These are phyloP conservation scores for Fallopia convolvulus DNA, from an alignment of 148 eudicot species.

Conservation along the genomic window DNA sequence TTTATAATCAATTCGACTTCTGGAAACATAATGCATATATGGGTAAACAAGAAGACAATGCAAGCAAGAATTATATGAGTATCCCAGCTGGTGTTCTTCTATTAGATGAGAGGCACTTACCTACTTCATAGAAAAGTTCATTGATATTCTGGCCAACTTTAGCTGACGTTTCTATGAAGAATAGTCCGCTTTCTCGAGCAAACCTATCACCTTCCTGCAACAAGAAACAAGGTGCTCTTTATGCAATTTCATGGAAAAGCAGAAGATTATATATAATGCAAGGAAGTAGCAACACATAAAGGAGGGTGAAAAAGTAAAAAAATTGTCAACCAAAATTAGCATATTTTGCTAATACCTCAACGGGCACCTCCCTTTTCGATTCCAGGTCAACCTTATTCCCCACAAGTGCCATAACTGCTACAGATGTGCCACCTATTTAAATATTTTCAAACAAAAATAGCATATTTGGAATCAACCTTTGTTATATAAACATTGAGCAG, in stretches of 20 bases:
- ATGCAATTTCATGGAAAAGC: neutral
- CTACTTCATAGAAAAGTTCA: slow-evolving; percentile 38
- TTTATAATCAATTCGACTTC: neutral
- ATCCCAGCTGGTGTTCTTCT: neutral
- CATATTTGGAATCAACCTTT: neutral
- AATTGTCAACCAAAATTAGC: too few species aligned
- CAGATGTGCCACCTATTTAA: slow-evolving; percentile 24
- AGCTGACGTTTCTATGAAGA: slow-evolving; percentile 38
- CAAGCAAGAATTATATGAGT: neutral
- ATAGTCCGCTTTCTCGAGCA: slow-evolving; percentile 32
- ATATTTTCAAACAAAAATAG: neutral
- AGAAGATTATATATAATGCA: neutral
- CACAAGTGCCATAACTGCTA: slow-evolving; percentile 35
- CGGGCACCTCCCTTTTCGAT: slow-evolving; percentile 26
- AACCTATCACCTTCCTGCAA: slow-evolving; percentile 31
- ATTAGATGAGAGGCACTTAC: slow-evolving; percentile 9
- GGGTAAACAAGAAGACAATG: neutral
- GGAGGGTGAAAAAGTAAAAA: neutral
- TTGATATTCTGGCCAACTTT: slow-evolving; percentile 30
- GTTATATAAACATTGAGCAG: neutral
- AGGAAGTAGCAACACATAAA: neutral
- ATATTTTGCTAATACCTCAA: slow-evolving; percentile 26
- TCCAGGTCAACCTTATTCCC: slow-evolving; percentile 40
- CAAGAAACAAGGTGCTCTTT: neutral
- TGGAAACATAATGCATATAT: neutral